Base-by-base conservation (phyloP, 2,329 filamentous ascomycete species). In the Aspergillus ochraceus region DNA sequence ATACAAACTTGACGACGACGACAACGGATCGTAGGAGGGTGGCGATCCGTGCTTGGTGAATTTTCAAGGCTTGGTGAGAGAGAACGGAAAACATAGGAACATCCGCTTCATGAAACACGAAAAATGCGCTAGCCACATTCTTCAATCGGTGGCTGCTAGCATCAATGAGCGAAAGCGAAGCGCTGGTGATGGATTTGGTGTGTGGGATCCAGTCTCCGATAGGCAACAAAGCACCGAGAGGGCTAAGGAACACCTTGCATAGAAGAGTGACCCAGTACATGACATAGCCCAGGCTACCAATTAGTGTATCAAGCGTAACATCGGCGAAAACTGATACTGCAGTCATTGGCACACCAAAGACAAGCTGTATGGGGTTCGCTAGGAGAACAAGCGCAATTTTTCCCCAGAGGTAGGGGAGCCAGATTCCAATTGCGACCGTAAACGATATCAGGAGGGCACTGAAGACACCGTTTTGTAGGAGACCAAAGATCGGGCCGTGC, bases 381-480 rank as follows among this genome's bases (percentile, higher is more conserved):
- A 94, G 74, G 53, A 93, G 81, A 72, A 94, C 88, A 49, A 98
- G 82, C 4, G 91, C 87, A 26, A 96, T 81, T 65, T 96, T 93
- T 14, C 95, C 95, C 71, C 92, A 88, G 57, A 97, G 89, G 77
- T 98, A 99, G 0, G 95, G 95, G 54, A 97, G 79, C 79, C 95
- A 97, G 49, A 98, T 87, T 54, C 92, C 94, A 60, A 90, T 80
- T 55, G 92, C 89, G 47, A 99, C 87, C 14, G 93, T 96, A 54
- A 94, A 86, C 1, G 91, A 90, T 14, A 99, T 92, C 29, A 99
- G 83, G 50, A 98, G 89, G 8, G 90, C 89, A 72, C 94, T 97
- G 76, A 99, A 99, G 17, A 97, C 88, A 57, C 91, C 92, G 67
- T 99, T 99, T 71, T 99, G 95, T 66, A 98, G 87, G 6, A 99